A percentile compares a stretch with the other conserved stretches of the same genome.
Conservation (phyloP, 768 basidiomycete genomes). For the Suillus brevipes region DNA sequence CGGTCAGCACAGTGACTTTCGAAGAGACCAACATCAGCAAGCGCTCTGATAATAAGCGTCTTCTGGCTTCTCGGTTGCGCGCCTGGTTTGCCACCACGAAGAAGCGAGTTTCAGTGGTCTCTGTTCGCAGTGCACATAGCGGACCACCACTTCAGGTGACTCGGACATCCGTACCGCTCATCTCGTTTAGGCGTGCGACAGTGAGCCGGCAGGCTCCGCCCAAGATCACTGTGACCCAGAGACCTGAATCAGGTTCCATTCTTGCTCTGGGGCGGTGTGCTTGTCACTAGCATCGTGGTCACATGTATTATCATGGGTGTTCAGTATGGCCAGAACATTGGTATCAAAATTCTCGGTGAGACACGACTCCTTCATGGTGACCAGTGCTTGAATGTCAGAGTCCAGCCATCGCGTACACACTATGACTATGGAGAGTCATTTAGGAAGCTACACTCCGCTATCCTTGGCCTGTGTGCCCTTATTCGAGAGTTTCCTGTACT, state of each 20-base stretch:
- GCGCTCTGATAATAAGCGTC: not conserved
- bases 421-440: conserved; percentile 71
- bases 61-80: not conserved
- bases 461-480: conserved; percentile 91
- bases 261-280: conserved; percentile 54
- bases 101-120: conserved; percentile 3
- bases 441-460: conserved; percentile 80
- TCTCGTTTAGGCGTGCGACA: conserved; percentile 4
- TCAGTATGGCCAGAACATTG: conserved; percentile 54
- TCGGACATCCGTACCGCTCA: conserved; percentile 2
- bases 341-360: conserved; percentile 25
- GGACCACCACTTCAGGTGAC: not conserved
- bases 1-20: not conserved
- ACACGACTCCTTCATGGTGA: not conserved
- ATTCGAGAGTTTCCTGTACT: conserved; percentile 95
- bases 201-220: not conserved
- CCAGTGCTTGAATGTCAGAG: not conserved
- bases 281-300: conserved; percentile 48
- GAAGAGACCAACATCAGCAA: not conserved
- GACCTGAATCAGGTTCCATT: conserved; percentile 39
- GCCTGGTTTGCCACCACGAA: not conserved
- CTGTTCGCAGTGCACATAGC: not conserved
- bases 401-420: conserved; percentile 57
- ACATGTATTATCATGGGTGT: conserved; percentile 54
- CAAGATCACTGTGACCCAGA: conserved; percentile 2